Base-by-base conservation (phyloP, 306 rosid genomes). In the Cucumis hystrix region DNA sequence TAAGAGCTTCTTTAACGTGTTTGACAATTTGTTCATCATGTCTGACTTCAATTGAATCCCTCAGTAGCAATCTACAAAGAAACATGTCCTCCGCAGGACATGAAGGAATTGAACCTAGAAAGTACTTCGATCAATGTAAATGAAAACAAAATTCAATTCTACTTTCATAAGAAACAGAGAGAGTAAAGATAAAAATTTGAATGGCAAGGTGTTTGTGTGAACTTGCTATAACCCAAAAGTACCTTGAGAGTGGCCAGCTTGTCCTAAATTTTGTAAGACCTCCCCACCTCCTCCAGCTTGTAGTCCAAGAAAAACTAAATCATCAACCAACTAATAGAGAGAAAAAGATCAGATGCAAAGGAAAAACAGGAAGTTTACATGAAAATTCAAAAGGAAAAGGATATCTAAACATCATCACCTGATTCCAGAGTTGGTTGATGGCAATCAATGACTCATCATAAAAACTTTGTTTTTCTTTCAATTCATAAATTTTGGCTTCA, bases 11-110 rank as follows among this genome's bases (percentile, higher is more conserved):
- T 83, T 89, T 93, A 63, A 92, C 89, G 79, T 74, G 86, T 61
- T 78, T 83, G 61, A 58, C 59, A 65, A 85, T 78, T 64, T 80
- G 90, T 76, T 79, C 81, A 49, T 59, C 82, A 77, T 73, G 79
- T 79, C 47, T 79, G 68, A 84, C 87, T 85, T 90, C 89, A 72
- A 88, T 54, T 63, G 86, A 84, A 82, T 87, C 96, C 83, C 77
- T 89, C 83, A 89, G 93, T 82, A 92, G 77, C 80, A 95, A 83
- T 82, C 90, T 92, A 78, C 93, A 92, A 64, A 95, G 96, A 87
- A 95, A 90, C 82, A 89, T 83, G 80, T 90, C 92, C 80, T 92
- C 97, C 21, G 75, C 92, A 21, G 91, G 88, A 84, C 97, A 88
- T 18, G 77, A 77, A 74, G 93, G 93, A 80, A 89, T 86, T 74